Evolutionary conservation across 371 early-diverging fungal genomes (phyloP).

Genomic region (Apophysomyces elegans): DNA sequence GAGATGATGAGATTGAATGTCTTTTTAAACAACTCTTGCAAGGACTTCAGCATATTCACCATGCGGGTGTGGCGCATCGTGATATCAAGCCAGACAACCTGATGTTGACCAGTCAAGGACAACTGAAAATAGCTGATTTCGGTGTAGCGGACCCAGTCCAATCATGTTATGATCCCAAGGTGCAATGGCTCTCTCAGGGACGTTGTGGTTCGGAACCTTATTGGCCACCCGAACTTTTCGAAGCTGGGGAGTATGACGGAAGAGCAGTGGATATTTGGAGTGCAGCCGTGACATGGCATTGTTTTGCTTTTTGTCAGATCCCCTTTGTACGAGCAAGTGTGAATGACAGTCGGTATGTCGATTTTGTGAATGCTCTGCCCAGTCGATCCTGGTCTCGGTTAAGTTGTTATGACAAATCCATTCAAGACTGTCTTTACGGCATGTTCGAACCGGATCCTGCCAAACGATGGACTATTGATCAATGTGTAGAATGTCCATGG

Average conservation of each 20-base stretch:
- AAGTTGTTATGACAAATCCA: conserved; percentile 31
- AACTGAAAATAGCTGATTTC: conserved; percentile 72
- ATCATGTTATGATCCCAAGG: conserved; percentile 23
- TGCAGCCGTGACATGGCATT: conserved; percentile 40
- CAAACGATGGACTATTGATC: conserved; percentile 49
- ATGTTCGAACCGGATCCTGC: conserved; percentile 53
- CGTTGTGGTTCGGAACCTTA: conserved; percentile 39
- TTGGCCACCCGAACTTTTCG: conserved; percentile 36
- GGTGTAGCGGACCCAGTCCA: conserved; percentile 69
- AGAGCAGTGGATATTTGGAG: conserved; percentile 39
- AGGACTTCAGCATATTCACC: conserved; percentile 76
- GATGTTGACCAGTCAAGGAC: conserved; percentile 58
- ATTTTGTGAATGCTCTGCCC: conserved; percentile 51
- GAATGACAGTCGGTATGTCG: conserved; percentile 69
- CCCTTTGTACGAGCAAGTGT: conserved; percentile 54
- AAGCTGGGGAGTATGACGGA: conserved; percentile 27
- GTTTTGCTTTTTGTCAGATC: conserved; percentile 29
- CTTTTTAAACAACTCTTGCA: conserved; percentile 66
- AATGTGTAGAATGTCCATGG: conserved; percentile 51
- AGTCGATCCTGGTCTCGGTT: conserved; percentile 61
- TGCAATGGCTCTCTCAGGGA: conserved; percentile 21
- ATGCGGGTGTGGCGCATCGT: conserved; percentile 74
- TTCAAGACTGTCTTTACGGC: conserved; percentile 43
- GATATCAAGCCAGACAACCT: conserved; percentile 77
- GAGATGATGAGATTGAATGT: conserved; percentile 33